Percentiles rank a stretch among this genome's conserved stretches.
Evolutionary conservation across 148 eudicot species (phyloP).

Genomic region (Rhododendron mucronatum): DNA sequence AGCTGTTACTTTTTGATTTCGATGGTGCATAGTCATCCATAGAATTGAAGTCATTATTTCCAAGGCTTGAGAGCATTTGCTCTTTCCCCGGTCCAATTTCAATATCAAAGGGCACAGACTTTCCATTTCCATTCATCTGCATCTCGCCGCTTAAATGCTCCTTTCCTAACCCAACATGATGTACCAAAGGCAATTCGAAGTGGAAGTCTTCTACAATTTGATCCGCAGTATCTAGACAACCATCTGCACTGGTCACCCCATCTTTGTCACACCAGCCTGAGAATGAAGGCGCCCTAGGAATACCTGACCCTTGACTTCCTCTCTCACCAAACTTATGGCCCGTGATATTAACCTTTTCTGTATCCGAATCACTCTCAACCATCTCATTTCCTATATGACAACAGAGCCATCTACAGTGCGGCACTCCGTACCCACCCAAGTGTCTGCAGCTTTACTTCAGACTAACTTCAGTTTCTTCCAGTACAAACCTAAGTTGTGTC

Average conservation of each 20-base stretch:
- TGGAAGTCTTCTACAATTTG: slow-evolving; percentile 22
- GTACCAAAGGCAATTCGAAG: slow-evolving; percentile 37
- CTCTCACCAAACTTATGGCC: slow-evolving; percentile 2
- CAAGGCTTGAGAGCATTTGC: neutral
- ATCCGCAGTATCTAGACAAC: slow-evolving; percentile 8
- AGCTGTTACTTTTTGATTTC: slow-evolving; percentile 18
- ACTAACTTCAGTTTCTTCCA: neutral
- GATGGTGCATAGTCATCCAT: slow-evolving; percentile 6
- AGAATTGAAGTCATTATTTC: slow-evolving; percentile 11
- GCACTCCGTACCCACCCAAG: neutral
- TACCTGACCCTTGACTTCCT: slow-evolving; percentile 3
- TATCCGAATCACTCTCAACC: slow-evolving; percentile 24
- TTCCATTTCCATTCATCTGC: slow-evolving; percentile 31
- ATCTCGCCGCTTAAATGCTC: slow-evolving; percentile 14
- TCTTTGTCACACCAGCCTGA: slow-evolving; percentile 44
- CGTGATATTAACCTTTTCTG: slow-evolving; percentile 17
- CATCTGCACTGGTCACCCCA: slow-evolving; percentile 10
- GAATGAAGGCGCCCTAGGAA: slow-evolving; percentile 42
- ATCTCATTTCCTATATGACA: slow-evolving; percentile 17
- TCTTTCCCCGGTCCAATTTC: slow-evolving; percentile 35
- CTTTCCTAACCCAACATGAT: slow-evolving; percentile 10
- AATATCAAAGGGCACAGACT: slow-evolving; percentile 51
- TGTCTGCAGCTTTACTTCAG: neutral
- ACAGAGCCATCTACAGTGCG: slow-evolving; percentile 10
- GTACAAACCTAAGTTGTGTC: neutral